Evolutionary conservation across 371 early-diverging fungal species (phyloP).

Genomic region (Syncephalis fuscata): DNA sequence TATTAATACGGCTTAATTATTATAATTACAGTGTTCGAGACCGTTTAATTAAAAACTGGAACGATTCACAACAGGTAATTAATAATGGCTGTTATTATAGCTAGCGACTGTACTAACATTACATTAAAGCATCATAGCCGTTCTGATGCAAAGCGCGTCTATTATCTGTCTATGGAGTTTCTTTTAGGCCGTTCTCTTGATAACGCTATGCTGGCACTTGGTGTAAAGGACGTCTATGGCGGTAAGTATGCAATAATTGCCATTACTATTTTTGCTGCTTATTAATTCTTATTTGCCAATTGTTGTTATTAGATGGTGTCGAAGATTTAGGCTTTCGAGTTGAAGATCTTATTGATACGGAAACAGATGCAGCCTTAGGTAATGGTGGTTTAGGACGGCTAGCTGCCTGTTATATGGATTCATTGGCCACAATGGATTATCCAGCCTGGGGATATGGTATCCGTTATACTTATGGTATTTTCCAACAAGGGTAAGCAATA

Average conservation of each 20-base stretch:
- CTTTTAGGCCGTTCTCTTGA: conserved; percentile 86
- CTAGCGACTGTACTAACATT: not conserved
- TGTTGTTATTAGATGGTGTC: conserved; percentile 19
- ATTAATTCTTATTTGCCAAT: not conserved
- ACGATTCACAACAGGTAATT: conserved; percentile 54
- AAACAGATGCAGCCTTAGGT: conserved; percentile 84
- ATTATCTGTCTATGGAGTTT: conserved; percentile 90
- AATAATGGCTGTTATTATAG: not conserved
- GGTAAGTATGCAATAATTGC: conserved; percentile 4
- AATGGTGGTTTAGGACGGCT: conserved; percentile 87
- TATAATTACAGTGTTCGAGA: conserved; percentile 64
- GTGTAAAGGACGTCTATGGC: conserved; percentile 49
- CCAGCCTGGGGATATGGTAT: conserved; percentile 82
- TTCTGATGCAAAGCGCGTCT: conserved; percentile 69
- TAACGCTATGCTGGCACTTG: conserved; percentile 72
- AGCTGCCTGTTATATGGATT: conserved; percentile 85
- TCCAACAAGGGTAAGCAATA: conserved; percentile 45
- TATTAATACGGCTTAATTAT: too few species aligned
- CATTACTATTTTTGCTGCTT: not conserved
- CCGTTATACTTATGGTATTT: conserved; percentile 88
- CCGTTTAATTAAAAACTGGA: conserved; percentile 73
- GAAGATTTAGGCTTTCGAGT: conserved; percentile 63
- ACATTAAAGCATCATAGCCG: conserved; percentile 1
- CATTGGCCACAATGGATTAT: conserved; percentile 70
- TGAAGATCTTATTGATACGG: conserved; percentile 75